These are phyloP conservation scores for Dactylellina sp. DNA, from an alignment of 2,329 filamentous ascomycete genomes.

Conservation along the genomic window DNA sequence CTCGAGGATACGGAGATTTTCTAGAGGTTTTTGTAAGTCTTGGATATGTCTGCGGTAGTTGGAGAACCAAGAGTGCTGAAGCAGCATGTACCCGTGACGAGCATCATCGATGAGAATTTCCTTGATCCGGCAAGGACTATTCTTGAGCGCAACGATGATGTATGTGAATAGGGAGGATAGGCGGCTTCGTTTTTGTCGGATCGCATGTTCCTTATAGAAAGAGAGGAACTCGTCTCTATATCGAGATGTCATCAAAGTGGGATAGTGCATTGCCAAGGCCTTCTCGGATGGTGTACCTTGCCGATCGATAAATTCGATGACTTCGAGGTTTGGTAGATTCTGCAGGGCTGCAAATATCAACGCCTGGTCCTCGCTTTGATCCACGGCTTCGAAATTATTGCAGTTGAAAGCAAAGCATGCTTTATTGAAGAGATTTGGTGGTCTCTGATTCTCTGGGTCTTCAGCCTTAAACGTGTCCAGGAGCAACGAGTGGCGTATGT, in stretches of 20 bases:
- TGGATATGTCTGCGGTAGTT: slow-evolving; percentile 26
- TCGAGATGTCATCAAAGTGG: slow-evolving; percentile 9
- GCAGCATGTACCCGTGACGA: slow-evolving; percentile 26
- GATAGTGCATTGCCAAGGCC: slow-evolving; percentile 35
- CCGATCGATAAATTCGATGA: slow-evolving; percentile 45
- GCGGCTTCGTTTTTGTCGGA: slow-evolving; percentile 32
- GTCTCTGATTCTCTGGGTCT: slow-evolving; percentile 14
- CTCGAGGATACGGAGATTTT: slow-evolving; percentile 35
- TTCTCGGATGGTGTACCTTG: slow-evolving; percentile 25
- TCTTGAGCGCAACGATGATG: slow-evolving; percentile 38
- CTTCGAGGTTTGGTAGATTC: slow-evolving; percentile 44
- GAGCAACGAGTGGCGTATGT: slow-evolving; percentile 19
- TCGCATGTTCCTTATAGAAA: slow-evolving; percentile 37
- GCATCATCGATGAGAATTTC: slow-evolving; percentile 36
- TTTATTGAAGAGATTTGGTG: slow-evolving; percentile 40
- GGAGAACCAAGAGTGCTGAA: slow-evolving; percentile 31
- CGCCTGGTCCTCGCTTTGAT: slow-evolving; percentile 52
- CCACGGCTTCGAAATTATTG: slow-evolving; percentile 35
- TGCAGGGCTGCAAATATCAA: slow-evolving; percentile 42
- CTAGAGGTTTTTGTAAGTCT: slow-evolving; percentile 15
- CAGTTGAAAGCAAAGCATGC: slow-evolving; percentile 24
- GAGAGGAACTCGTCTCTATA: slow-evolving; percentile 38
- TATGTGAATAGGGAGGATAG: slow-evolving; percentile 31
- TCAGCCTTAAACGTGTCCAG: slow-evolving; percentile 8
- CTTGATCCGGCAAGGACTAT: slow-evolving; percentile 38